These are phyloP conservation scores for Trametes maxima DNA, from an alignment of 768 basidiomycete species.

Conservation along the genomic window DNA sequence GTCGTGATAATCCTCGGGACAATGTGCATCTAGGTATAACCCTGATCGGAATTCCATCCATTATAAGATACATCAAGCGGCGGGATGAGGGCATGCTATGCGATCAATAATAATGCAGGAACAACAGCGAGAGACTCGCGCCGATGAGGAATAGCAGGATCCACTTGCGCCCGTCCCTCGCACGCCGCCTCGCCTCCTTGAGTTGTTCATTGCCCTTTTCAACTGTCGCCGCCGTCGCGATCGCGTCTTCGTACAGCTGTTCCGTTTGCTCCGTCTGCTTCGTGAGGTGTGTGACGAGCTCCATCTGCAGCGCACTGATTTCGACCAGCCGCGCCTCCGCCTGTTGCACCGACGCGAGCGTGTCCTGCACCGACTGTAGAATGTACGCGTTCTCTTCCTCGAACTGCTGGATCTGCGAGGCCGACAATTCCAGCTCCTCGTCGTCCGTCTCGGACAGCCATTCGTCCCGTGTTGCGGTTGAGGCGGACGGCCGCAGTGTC, in stretches of 20 bases:
- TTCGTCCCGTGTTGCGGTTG: conserved; percentile 35
- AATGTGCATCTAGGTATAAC: conserved; percentile 5
- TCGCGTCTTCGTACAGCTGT: conserved; percentile 92
- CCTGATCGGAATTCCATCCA: neutral
- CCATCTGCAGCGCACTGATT: conserved; percentile 91
- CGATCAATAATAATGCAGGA: conserved; percentile 84
- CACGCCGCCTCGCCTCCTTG: conserved; percentile 83
- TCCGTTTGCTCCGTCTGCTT: conserved; percentile 92
- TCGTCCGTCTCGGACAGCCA: conserved; percentile 63
- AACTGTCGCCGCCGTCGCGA: conserved; percentile 81
- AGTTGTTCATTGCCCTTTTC: conserved; percentile 91
- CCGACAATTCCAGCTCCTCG: conserved; percentile 80
- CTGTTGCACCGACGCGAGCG: conserved; percentile 85
- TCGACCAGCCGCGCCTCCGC: conserved; percentile 92
- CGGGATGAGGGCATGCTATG: neutral
- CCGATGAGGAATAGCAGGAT: conserved; percentile 91
- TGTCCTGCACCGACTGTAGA: conserved; percentile 80
- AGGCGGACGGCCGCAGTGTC: conserved; percentile 29
- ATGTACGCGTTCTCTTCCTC: conserved; percentile 90
- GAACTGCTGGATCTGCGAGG: conserved; percentile 90
- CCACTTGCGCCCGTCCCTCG: conserved; percentile 86
- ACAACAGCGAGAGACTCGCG: conserved; percentile 87
- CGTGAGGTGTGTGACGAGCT: conserved; percentile 85
- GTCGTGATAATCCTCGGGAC: conserved; percentile 8
- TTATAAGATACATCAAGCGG: neutral